phyloP scores from a whole-genome alignment of 2,329 filamentous ascomycete genomes.

The Monosporascus sp. region DNA sequence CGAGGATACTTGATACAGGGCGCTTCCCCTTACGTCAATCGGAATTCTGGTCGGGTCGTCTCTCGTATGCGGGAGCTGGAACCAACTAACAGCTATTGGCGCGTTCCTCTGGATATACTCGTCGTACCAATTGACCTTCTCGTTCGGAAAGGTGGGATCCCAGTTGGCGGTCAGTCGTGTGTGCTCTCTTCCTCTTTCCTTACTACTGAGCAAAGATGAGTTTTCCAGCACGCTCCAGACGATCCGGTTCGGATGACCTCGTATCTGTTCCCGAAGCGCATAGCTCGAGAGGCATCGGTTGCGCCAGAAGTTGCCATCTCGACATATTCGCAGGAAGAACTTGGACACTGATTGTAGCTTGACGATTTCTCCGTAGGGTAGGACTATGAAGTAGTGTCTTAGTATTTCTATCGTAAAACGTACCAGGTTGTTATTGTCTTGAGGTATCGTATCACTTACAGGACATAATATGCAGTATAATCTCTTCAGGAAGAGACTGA shows the following conservation, averaged over 20 bases:
- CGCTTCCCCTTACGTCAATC: conserved; percentile 69
- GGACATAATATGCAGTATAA: conserved; percentile 57
- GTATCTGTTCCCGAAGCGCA: conserved; percentile 48
- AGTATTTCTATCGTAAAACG: not conserved
- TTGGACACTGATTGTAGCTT: conserved; percentile 65
- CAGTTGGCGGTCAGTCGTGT: conserved; percentile 68
- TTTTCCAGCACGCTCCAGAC: conserved; percentile 15
- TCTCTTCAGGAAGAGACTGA: conserved; percentile 58
- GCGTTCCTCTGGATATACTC: conserved; percentile 83
- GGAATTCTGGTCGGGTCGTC: conserved; percentile 39
- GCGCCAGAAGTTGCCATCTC: conserved; percentile 76
- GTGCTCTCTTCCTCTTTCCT: conserved; percentile 32
- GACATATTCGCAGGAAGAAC: conserved; percentile 59
- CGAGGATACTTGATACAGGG: conserved; percentile 54
- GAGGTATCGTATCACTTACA: conserved; percentile 40
- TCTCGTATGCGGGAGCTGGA: conserved; percentile 55
- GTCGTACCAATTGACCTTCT: conserved; percentile 77
- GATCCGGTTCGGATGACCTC: conserved; percentile 28
- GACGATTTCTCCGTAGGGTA: conserved; percentile 61
- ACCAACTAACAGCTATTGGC: conserved; percentile 70
- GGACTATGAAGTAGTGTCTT: conserved; percentile 20
- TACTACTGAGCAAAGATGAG: conserved; percentile 16
- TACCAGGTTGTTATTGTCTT: not conserved
- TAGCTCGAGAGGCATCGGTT: conserved; percentile 69
- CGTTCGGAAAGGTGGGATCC: conserved; percentile 71